phyloP scores from a whole-genome alignment of 768 basidiomycete genomes.

The Russula vinacea region DNA sequence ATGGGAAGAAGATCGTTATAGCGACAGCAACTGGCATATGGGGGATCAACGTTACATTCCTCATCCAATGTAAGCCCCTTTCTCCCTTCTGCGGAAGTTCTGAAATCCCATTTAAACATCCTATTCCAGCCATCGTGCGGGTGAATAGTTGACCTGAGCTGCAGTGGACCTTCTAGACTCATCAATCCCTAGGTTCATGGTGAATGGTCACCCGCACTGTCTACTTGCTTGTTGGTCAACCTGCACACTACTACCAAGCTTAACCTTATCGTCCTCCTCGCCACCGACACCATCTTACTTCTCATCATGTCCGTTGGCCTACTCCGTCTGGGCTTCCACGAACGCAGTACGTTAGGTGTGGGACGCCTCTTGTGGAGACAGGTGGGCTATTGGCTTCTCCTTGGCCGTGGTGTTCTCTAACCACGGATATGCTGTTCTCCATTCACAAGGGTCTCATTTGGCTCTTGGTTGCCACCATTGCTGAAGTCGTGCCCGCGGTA shows the following conservation, averaged over 20 bases:
- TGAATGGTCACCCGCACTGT: neutral
- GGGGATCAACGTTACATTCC: neutral
- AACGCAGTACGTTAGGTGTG: neutral
- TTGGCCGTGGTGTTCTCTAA: neutral
- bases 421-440: neutral
- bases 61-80: neutral
- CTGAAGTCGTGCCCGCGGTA: neutral
- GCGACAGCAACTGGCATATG: neutral
- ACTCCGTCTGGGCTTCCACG: neutral
- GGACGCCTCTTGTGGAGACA: conserved; percentile 5
- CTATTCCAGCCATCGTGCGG: neutral
- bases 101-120: neutral
- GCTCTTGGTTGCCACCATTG: neutral
- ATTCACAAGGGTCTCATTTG: conserved; percentile 2
- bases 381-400: neutral
- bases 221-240: neutral
- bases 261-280: neutral
- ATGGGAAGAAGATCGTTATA: neutral
- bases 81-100: neutral
- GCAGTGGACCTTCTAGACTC: neutral
- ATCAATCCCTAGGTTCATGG: neutral
- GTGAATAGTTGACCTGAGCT: neutral
- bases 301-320: neutral
- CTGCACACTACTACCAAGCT: neutral
- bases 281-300: neutral